Base-by-base conservation (phyloP, 1,284 basidiomycete genomes). In the Ustilago bromivora region DNA sequence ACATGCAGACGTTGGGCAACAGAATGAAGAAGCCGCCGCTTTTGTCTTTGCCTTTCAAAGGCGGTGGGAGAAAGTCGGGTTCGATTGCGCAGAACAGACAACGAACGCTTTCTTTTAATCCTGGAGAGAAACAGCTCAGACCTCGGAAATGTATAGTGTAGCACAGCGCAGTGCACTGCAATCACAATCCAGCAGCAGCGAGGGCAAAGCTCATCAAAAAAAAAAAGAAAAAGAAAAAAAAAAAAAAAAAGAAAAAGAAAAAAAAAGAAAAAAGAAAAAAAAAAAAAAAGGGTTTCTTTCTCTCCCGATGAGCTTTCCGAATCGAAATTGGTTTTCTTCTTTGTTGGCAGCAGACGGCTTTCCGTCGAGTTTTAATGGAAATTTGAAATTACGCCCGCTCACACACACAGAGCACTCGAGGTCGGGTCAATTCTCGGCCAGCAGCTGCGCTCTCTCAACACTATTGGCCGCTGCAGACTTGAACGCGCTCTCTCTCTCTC, bases 361-460 rank as follows among this genome's bases (percentile, higher is more conserved):
- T 51, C 11, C 4, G 15, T 32, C 2, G 32, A 54, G 36, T 36
- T 54, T 54, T 54, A 5, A 31, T 32, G n/a, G 32, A 54, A 54
- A 54, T 54, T 54, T 54, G 32, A 54, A 54, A 54, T 51, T 51
- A 32, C 49, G 9, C 28, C 31, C 6, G 49, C 28, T 31, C n/a
- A 31, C 11, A 15, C 28, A 19, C 34, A 54, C 54, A 56, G 38
- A 40, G 54, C 54, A 2, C 54, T 56, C 54, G 53, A 55, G 23
- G 31, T 55, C n/a, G 35, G 53, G 36, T 23, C 35, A 55, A 36
- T 40, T 36, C 35, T 55, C 35, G 35, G 53, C 53, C 34, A 36
- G 51, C 46, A 49, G 46, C n/a, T 23, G 41, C 41, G 15, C 51
- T 34, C 28, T 17, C 34, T 28, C 23, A 3, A 28, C 23, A 28